Conservation (phyloP, 768 basidiomycete species). For the Suillus lakei region DNA sequence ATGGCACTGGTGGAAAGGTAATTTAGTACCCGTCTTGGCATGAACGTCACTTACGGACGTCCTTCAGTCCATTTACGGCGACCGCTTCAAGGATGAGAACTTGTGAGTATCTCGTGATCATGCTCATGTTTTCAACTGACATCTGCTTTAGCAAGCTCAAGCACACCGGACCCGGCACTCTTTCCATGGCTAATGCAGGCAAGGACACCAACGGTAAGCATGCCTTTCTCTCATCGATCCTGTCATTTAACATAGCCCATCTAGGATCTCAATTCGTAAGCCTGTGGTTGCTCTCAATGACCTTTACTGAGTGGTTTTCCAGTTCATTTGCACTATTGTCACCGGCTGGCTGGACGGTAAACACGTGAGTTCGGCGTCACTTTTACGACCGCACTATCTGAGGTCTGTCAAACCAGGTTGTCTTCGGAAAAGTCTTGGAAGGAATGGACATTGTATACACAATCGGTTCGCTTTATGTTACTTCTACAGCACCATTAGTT, state of each 20-base stretch:
- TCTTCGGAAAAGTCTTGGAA: slow-evolving; percentile 90
- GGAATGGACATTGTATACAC: slow-evolving; percentile 85
- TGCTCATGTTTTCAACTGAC: background rate
- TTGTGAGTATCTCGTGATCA: slow-evolving; percentile 58
- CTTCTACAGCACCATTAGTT: background rate
- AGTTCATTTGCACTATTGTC: slow-evolving; percentile 92
- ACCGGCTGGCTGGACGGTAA: slow-evolving; percentile 92
- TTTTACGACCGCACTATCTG: background rate
- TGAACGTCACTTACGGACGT: slow-evolving; percentile 9
- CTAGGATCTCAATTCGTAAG: slow-evolving; percentile 87
- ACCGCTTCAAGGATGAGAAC: slow-evolving; percentile 94
- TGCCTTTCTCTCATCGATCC: background rate
- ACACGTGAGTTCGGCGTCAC: slow-evolving; percentile 57
- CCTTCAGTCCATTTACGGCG: slow-evolving; percentile 84
- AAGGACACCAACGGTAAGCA: slow-evolving; percentile 87
- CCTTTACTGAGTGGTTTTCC: slow-evolving; percentile 3
- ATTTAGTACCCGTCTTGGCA: slow-evolving; percentile 29
- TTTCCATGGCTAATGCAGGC: slow-evolving; percentile 95
- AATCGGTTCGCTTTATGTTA: slow-evolving; percentile 62
- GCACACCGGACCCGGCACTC: slow-evolving; percentile 85
- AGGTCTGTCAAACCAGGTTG: slow-evolving; percentile 59
- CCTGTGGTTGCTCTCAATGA: background rate
- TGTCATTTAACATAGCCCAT: slow-evolving; percentile 17
- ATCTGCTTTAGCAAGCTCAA: slow-evolving; percentile 80
- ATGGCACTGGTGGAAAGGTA: slow-evolving; percentile 90